Base-by-base conservation (phyloP, 2,329 filamentous ascomycete genomes). In the Uncinocarpus reesii region DNA sequence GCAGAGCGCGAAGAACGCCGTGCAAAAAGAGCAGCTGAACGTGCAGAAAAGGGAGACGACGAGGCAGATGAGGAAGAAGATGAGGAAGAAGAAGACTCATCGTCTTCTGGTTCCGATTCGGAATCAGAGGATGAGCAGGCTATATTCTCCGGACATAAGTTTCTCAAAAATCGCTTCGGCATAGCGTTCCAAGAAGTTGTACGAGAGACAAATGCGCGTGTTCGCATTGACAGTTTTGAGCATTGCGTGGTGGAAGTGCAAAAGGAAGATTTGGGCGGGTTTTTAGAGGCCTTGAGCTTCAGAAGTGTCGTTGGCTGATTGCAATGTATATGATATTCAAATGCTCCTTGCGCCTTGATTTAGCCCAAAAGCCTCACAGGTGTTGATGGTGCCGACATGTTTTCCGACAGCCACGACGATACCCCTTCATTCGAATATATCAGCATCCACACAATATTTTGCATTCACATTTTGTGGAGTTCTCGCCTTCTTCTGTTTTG, bases 181-280 rank as follows among this genome's bases (percentile, higher is more conserved):
- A 88, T 83, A 58, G 90, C 92, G 2, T 98, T 98, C 65, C 88
- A 95, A 63, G 88, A 95, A 61, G 92, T 96, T 0, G 85, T 95
- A 1, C 79, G 83, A 44, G 87, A 95, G 71, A 96, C 90, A 13
- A 92, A 83, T 51, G 86, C 90, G 0, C 72, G 89, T 13, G 88
- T 96, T 16, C 75, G 88, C 52, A 93, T 95, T 62, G 92, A 98
- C 67, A 93, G 86, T 65, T 98, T 98, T 60, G 92, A 98, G 67
- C 86, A 95, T 64, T 94, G 87, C 60, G 92, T 96, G 6, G 89
- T 96, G 40, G 92, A 98, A 65, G 90, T 98, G n/a, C 83, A 83
- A 68, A 95, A 95, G 71, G 92, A 96, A 62, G 92, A 96, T 66
- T 70, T 98, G 23, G 80, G 81, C 13, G 86, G 83, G 0, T 98